Evolutionary conservation across 176 grass and related monocot genomes (phyloP).

Genomic region (Zizania latifolia): DNA sequence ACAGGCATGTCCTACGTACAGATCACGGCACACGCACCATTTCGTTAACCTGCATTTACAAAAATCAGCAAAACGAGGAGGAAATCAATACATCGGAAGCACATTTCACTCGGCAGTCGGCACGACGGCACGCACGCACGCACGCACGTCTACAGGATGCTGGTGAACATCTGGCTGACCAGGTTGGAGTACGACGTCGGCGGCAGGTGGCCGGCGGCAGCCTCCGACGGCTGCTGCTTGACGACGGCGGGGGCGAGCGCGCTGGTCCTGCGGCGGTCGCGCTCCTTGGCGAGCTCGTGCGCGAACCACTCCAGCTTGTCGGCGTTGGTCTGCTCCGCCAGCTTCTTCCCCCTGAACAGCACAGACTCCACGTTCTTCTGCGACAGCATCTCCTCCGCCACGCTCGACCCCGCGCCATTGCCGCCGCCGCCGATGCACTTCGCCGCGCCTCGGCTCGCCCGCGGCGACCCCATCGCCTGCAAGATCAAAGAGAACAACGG

Average conservation of each 20-base stretch:
- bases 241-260: slow-evolving; percentile 18
- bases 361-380: slow-evolving; percentile 80
- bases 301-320: slow-evolving; percentile 81
- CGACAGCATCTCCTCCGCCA: slow-evolving; percentile 62
- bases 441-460: slow-evolving; percentile 15
- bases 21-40: neutral
- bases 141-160: slow-evolving; percentile 41
- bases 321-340: slow-evolving; percentile 71
- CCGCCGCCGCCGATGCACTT: slow-evolving; percentile 11
- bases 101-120: neutral
- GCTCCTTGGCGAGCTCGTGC: slow-evolving; percentile 69
- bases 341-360: slow-evolving; percentile 67
- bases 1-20: slow-evolving; percentile 1
- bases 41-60: slow-evolving; percentile 44
- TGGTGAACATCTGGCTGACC: slow-evolving; percentile 67
- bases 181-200: slow-evolving; percentile 65
- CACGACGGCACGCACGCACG: neutral
- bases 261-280: slow-evolving; percentile 45
- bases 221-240: slow-evolving; percentile 28
- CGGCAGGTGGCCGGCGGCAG: neutral
- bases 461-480: slow-evolving; percentile 42
- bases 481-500: neutral
- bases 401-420: slow-evolving; percentile 10
- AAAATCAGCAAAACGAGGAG: neutral
- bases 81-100: slow-evolving; percentile 6